These are phyloP conservation scores for Scutellaria minor DNA, from an alignment of 257 asterid species.

Conservation along the genomic window DNA sequence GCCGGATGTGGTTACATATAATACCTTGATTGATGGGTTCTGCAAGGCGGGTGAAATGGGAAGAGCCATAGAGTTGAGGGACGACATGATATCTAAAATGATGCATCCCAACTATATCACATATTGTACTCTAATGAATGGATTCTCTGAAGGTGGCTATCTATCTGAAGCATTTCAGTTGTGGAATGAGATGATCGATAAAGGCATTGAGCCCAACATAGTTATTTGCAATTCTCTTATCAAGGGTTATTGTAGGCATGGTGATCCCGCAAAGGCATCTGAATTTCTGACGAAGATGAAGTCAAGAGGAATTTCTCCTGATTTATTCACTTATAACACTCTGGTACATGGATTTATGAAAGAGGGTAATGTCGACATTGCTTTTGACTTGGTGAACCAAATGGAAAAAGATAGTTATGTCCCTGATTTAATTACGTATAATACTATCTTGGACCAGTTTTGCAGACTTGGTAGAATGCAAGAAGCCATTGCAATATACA, in stretches of 20 bases:
- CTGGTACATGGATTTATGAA: slow-evolving; percentile 69
- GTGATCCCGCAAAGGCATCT: slow-evolving; percentile 51
- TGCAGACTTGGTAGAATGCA: slow-evolving; percentile 70
- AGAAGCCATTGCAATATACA: slow-evolving; percentile 56
- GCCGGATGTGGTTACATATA: slow-evolving; percentile 70
- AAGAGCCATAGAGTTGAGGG: slow-evolving; percentile 54
- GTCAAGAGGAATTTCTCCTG: slow-evolving; percentile 54
- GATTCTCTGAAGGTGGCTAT: slow-evolving; percentile 59
- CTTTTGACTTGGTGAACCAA: slow-evolving; percentile 52
- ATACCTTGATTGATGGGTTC: slow-evolving; percentile 68
- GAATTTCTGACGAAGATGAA: slow-evolving; percentile 62
- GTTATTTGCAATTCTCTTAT: slow-evolving; percentile 69
- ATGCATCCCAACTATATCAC: slow-evolving; percentile 63
- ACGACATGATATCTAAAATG: slow-evolving; percentile 57
- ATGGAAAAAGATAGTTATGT: slow-evolving; percentile 58
- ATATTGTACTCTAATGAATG: slow-evolving; percentile 65
- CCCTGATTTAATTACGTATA: slow-evolving; percentile 65
- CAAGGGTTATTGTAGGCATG: slow-evolving; percentile 73
- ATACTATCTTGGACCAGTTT: slow-evolving; percentile 59
- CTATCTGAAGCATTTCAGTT: slow-evolving; percentile 56
- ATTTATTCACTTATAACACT: slow-evolving; percentile 64
- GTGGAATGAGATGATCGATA: slow-evolving; percentile 75
- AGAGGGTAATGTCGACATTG: slow-evolving; percentile 59
- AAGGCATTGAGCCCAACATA: slow-evolving; percentile 54
- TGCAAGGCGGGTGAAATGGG: slow-evolving; percentile 68